Base-by-base conservation (phyloP, 2,329 filamentous ascomycete genomes). In the Cordyceps javanica region DNA sequence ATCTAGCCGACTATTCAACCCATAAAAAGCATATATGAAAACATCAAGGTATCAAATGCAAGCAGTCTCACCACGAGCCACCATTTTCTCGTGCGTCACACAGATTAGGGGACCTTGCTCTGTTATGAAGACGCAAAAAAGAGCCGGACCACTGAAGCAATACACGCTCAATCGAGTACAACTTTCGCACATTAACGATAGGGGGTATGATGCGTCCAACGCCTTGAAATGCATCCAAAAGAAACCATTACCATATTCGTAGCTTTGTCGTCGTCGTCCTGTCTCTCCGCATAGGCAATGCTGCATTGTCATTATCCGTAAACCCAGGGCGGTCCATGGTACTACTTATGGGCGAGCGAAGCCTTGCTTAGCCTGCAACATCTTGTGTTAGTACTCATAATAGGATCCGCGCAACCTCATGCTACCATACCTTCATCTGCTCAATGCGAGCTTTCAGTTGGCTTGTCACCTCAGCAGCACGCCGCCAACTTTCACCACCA, bases 371-470 rank as follows among this genome's bases (percentile, higher is more conserved):
- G 58, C 55, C 62, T 68, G 77, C 23, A 19, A 53, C 23, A 30
- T 21, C 13, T 2, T 28, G 5, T 21, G 38, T 59, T 59, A 59
- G 57, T 44, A 34, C 13, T 28, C 2, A 30, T 1, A 16, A 28
- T 1, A 28, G 9, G 14, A 23, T 13, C 26, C 3, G 13, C 7
- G 6, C 6, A 28, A 36, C 1, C 5, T 7, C 3, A 4, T 19
- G 25, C 3, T 2, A 16, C 67, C 75, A 63, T 67, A 83, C 84
- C 82, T 97, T 99, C 94, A 99, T 99, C 79, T 94, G 89, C 77
- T 97, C 94, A 72, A 99, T 99, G 70, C 94, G 85, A 54, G 93
- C 91, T 77, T 97, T 99, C 67, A 99, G 73, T 71, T 97, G 94
- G 73, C 92, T 97, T 56, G 94, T 99, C 59, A 99, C 94, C 76